These are phyloP conservation scores for Suillus luteus DNA, from an alignment of 768 basidiomycete genomes.

Conservation along the genomic window DNA sequence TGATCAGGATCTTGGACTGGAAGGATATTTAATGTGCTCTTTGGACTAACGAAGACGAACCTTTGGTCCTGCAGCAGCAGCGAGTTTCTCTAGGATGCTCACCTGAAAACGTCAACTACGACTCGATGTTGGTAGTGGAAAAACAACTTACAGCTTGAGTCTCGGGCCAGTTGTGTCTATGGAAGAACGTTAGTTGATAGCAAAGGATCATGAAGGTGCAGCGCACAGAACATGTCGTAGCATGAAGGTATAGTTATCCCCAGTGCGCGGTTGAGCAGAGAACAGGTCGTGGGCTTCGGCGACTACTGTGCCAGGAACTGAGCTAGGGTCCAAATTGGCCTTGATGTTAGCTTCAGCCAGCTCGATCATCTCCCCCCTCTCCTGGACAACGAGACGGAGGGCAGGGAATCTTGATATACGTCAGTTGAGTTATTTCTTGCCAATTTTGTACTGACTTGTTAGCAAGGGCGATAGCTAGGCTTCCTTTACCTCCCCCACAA, in stretches of 20 bases:
- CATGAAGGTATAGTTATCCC: slow-evolving; percentile 5
- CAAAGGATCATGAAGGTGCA: neutral
- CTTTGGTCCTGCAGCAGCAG: slow-evolving; percentile 10
- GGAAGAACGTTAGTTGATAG: neutral
- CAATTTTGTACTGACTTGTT: slow-evolving; percentile 26
- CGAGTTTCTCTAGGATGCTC: neutral
- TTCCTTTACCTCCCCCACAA: slow-evolving; percentile 44
- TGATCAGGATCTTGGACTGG: slow-evolving; percentile 11
- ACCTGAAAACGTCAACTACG: slow-evolving; percentile 1
- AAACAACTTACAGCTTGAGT: slow-evolving; percentile 7
- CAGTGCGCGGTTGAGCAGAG: slow-evolving; percentile 32
- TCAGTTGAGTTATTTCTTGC: slow-evolving; percentile 3
- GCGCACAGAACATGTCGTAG: slow-evolving; percentile 10
- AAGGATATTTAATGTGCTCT: neutral
- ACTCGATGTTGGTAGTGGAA: neutral
- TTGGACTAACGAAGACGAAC: neutral
- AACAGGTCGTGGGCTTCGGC: slow-evolving; percentile 45
- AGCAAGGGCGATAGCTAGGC: slow-evolving; percentile 42
- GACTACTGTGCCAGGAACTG: slow-evolving; percentile 33
- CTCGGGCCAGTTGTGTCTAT: slow-evolving; percentile 21
- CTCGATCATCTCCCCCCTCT: slow-evolving; percentile 31
- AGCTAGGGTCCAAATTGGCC: slow-evolving; percentile 35
- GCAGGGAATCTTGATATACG: slow-evolving; percentile 3
- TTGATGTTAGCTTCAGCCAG: slow-evolving; percentile 16
- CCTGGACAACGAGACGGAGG: slow-evolving; percentile 37